Evolutionary conservation across 1,284 basidiomycete genomes (phyloP).

Genomic region (Moniliophthora roreri): DNA sequence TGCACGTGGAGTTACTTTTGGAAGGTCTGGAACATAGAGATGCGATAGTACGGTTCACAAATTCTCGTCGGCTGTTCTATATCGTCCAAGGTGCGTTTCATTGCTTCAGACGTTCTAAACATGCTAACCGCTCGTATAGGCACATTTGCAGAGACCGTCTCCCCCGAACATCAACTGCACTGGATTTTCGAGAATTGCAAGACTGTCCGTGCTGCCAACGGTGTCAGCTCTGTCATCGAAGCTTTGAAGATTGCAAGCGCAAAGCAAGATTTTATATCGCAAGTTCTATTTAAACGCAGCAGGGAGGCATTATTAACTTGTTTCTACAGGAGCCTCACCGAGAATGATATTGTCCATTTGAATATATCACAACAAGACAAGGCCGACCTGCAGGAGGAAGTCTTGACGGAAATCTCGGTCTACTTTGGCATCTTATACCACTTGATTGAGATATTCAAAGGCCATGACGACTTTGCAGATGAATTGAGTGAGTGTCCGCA

Average conservation of each 20-base stretch:
- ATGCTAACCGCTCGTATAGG: slow-evolving; percentile 47
- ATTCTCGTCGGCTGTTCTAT: slow-evolving; percentile 87
- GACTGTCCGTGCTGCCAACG: slow-evolving; percentile 82
- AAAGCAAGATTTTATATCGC: slow-evolving; percentile 87
- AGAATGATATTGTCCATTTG: slow-evolving; percentile 67
- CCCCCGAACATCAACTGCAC: slow-evolving; percentile 91
- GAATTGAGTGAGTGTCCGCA: slow-evolving; percentile 78
- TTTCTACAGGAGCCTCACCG: slow-evolving; percentile 60
- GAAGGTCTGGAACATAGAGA: slow-evolving; percentile 86
- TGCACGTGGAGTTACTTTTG: slow-evolving; percentile 77
- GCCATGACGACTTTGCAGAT: slow-evolving; percentile 90
- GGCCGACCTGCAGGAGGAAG: slow-evolving; percentile 81
- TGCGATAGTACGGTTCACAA: slow-evolving; percentile 80
- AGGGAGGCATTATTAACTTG: slow-evolving; percentile 10
- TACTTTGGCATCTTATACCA: slow-evolving; percentile 94
- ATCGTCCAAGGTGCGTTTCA: slow-evolving; percentile 77
- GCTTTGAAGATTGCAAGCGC: slow-evolving; percentile 89
- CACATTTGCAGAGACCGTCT: slow-evolving; percentile 87
- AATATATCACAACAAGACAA: slow-evolving; percentile 70
- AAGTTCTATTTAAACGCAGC: slow-evolving; percentile 17
- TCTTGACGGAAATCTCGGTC: slow-evolving; percentile 88
- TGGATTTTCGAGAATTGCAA: slow-evolving; percentile 96
- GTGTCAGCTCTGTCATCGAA: slow-evolving; percentile 80
- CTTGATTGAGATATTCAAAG: slow-evolving; percentile 88
- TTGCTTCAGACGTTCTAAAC: background rate